Evolutionary conservation across 83 land plant genomes (phyloP).

Genomic region (Thuja plicata): DNA sequence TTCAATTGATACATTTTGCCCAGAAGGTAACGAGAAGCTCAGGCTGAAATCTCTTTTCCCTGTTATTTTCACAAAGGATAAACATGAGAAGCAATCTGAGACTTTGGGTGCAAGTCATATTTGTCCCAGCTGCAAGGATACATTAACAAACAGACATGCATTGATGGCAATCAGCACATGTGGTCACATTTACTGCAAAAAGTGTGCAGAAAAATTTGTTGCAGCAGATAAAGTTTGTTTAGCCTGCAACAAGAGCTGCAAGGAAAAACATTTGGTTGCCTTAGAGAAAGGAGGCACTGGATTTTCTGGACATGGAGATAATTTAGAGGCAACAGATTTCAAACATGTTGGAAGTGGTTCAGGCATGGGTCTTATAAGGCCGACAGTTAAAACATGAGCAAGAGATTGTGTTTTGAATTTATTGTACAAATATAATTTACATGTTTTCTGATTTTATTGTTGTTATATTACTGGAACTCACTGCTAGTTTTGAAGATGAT

Average conservation of each 20-base stretch:
- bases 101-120: conserved; percentile 46
- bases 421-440: not conserved
- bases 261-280: conserved; percentile 66
- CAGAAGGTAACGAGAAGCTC: conserved; percentile 96
- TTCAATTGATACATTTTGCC: conserved; percentile 72
- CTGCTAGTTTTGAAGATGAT: not conserved
- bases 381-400: conserved; percentile 62
- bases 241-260: conserved; percentile 75
- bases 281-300: conserved; percentile 97
- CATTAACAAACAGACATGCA: conserved; percentile 75
- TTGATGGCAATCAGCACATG: conserved; percentile 80
- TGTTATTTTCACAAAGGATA: conserved; percentile 64
- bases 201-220: conserved; percentile 86
- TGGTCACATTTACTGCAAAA: conserved; percentile 96
- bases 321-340: conserved; percentile 84
- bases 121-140: conserved; percentile 95
- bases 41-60: conserved; percentile 85
- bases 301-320: conserved; percentile 83
- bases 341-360: conserved; percentile 98
- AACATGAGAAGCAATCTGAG: conserved; percentile 33
- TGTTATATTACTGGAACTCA: not conserved
- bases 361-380: conserved; percentile 88
- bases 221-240: conserved; percentile 71
- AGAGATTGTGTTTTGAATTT: not conserved
- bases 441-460: not conserved